Conservation (phyloP, 306 rosid species). For the Prunus davidiana region DNA sequence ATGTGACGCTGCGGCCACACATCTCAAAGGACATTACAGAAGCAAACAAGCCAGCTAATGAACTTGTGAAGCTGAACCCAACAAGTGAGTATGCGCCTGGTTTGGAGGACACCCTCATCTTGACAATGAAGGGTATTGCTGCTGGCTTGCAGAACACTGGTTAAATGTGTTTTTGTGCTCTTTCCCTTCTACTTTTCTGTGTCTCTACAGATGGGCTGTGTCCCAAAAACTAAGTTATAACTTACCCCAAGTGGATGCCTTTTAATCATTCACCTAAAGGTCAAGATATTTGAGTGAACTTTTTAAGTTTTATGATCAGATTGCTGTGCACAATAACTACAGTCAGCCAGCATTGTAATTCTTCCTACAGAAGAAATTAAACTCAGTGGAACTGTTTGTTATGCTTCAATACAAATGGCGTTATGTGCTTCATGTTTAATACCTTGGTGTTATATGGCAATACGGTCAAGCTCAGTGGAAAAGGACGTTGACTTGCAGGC, state of each 20-base stretch:
- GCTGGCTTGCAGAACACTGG: slow-evolving; percentile 99
- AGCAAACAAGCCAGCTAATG: slow-evolving; percentile 62
- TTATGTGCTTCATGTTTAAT: neutral
- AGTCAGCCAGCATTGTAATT: neutral
- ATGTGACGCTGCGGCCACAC: slow-evolving; percentile 55
- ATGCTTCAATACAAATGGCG: slow-evolving; percentile 13
- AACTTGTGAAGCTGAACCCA: slow-evolving; percentile 79
- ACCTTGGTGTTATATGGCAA: neutral
- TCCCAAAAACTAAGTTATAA: slow-evolving; percentile 22
- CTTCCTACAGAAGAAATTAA: slow-evolving; percentile 1
- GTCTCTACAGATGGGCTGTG: slow-evolving; percentile 17
- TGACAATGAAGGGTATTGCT: slow-evolving; percentile 99
- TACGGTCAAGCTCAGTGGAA: too few relatives aligned
- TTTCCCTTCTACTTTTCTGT: neutral
- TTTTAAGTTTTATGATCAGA: slow-evolving; percentile 11
- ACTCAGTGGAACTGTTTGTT: slow-evolving; percentile 19
- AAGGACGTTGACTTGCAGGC: too few relatives aligned
- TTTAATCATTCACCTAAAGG: slow-evolving; percentile 23
- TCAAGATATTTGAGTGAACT: slow-evolving; percentile 11
- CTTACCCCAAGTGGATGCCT: slow-evolving; percentile 32
- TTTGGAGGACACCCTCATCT: slow-evolving; percentile 92
- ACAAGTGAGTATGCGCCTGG: slow-evolving; percentile 95
- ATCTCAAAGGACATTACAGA: slow-evolving; percentile 65
- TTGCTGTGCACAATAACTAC: neutral
- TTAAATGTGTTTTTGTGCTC: slow-evolving; percentile 24